phyloP scores from a whole-genome alignment of 768 basidiomycete genomes.

The Obba rivulosa region DNA sequence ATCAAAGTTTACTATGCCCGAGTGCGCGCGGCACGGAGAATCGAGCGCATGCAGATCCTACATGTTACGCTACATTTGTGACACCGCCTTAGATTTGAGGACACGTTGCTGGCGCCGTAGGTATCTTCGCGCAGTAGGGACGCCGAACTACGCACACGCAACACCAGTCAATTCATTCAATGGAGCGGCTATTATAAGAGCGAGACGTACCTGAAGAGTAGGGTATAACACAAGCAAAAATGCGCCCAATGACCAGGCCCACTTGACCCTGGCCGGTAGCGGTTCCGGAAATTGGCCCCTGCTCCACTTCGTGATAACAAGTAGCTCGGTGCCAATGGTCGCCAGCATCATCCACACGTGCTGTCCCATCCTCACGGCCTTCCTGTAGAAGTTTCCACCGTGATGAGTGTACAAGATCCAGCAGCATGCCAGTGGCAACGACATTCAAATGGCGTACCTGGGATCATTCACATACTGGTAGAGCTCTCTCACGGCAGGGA shows the following conservation, averaged over 20 bases:
- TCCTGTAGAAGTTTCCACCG: constrained; percentile 37
- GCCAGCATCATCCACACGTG: constrained; percentile 85
- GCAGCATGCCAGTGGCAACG: constrained; percentile 1
- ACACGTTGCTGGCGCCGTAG: constrained; percentile 32
- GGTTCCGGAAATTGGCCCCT: constrained; percentile 63
- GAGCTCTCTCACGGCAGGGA: constrained; percentile 80
- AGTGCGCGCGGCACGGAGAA: not conserved
- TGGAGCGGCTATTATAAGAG: not conserved
- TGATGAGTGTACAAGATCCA: not conserved
- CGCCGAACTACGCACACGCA: constrained; percentile 48
- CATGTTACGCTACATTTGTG: not conserved
- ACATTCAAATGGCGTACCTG: constrained; percentile 42
- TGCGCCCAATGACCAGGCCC: constrained; percentile 60
- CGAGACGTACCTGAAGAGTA: constrained; percentile 43
- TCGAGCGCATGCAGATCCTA: not conserved
- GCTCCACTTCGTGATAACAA: constrained; percentile 82
- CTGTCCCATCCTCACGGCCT: constrained; percentile 84
- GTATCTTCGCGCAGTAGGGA: constrained; percentile 53
- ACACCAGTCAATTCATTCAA: constrained; percentile 4
- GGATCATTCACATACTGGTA: constrained; percentile 82
- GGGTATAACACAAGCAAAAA: constrained; percentile 67
- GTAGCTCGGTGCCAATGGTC: constrained; percentile 76
- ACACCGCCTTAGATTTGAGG: constrained; percentile 25
- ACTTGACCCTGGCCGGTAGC: constrained; percentile 55
- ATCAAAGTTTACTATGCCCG: constrained; percentile 9